phyloP scores from a whole-genome alignment of 805 yeast genomes.

The Cyberlindnera samutprakarnensis region DNA sequence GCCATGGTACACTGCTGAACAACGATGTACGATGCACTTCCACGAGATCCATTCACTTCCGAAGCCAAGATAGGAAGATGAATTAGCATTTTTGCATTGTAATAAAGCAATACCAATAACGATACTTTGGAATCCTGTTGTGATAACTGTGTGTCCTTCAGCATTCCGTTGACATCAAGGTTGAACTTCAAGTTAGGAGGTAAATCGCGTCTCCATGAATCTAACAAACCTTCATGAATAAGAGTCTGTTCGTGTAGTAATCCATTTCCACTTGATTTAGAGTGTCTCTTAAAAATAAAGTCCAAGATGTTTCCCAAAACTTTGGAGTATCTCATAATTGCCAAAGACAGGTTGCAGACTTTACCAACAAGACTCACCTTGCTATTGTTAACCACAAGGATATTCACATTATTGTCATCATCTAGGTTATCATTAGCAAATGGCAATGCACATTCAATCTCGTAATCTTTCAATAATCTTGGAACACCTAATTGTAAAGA shows the following conservation, averaged over 20 bases:
- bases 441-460: slow-evolving; percentile 83
- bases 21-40: slow-evolving; percentile 53
- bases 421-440: slow-evolving; percentile 37
- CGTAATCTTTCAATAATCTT: slow-evolving; percentile 67
- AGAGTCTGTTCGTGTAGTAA: slow-evolving; percentile 26
- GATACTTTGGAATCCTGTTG: slow-evolving; percentile 33
- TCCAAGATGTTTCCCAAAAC: slow-evolving; percentile 70
- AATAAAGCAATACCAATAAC: slow-evolving; percentile 49
- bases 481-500: slow-evolving; percentile 80
- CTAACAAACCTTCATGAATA: slow-evolving; percentile 59
- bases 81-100: slow-evolving; percentile 54
- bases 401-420: slow-evolving; percentile 42
- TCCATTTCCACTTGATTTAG: slow-evolving; percentile 10
- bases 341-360: slow-evolving; percentile 55
- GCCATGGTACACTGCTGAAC: slow-evolving; percentile 63
- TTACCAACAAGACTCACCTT: slow-evolving; percentile 61
- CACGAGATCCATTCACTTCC: slow-evolving; percentile 21
- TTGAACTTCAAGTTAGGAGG: slow-evolving; percentile 57
- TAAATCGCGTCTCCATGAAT: slow-evolving; percentile 70
- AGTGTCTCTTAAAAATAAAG: slow-evolving; percentile 54
- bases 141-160: slow-evolving; percentile 25
- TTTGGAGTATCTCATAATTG: slow-evolving; percentile 61
- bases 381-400: slow-evolving; percentile 51
- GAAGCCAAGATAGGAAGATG: slow-evolving; percentile 55
- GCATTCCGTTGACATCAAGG: slow-evolving; percentile 49